Conservation (phyloP, 2,329 filamentous ascomycete species). For the Hypoxylon sp. region DNA sequence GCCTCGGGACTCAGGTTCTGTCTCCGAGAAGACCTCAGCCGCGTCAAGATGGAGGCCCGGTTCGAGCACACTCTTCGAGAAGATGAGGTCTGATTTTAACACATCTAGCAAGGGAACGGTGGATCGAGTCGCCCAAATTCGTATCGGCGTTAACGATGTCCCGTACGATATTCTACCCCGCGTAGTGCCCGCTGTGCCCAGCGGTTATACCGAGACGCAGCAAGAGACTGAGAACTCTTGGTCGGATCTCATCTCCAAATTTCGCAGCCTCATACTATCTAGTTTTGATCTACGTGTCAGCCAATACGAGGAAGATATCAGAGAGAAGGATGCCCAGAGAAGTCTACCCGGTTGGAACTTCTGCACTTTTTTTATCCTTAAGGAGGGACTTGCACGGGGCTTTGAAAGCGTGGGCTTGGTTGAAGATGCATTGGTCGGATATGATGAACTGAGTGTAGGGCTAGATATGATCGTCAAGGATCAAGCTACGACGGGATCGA, state of each 20-base stretch:
- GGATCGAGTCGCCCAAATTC: conserved; percentile 88
- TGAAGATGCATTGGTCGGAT: conserved; percentile 93
- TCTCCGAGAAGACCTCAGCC: conserved; percentile 71
- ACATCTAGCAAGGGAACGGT: conserved; percentile 76
- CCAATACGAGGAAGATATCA: conserved; percentile 97
- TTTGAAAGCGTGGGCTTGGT: conserved; percentile 97
- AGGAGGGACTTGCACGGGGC: conserved; percentile 92
- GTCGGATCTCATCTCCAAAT: conserved; percentile 85
- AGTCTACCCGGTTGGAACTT: conserved; percentile 97
- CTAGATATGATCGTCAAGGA: conserved; percentile 87
- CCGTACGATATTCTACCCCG: conserved; percentile 75
- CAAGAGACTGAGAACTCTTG: conserved; percentile 87
- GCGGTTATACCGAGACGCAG: conserved; percentile 77
- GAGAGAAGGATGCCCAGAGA: conserved; percentile 90
- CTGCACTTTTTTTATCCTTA: conserved; percentile 98
- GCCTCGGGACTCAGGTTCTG: conserved; percentile 72
- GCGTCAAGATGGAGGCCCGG: conserved; percentile 83
- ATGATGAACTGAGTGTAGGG: conserved; percentile 92
- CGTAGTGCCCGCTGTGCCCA: conserved; percentile 74
- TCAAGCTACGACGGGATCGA: conserved; percentile 72
- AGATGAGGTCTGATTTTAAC: conserved; percentile 92
- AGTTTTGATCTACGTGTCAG: conserved; percentile 92
- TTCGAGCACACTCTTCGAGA: conserved; percentile 88
- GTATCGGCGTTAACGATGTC: conserved; percentile 79
- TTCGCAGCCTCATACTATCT: conserved; percentile 87